These are phyloP conservation scores for Fomes fomentarius DNA, from an alignment of 1,284 basidiomycete genomes.

Conservation along the genomic window DNA sequence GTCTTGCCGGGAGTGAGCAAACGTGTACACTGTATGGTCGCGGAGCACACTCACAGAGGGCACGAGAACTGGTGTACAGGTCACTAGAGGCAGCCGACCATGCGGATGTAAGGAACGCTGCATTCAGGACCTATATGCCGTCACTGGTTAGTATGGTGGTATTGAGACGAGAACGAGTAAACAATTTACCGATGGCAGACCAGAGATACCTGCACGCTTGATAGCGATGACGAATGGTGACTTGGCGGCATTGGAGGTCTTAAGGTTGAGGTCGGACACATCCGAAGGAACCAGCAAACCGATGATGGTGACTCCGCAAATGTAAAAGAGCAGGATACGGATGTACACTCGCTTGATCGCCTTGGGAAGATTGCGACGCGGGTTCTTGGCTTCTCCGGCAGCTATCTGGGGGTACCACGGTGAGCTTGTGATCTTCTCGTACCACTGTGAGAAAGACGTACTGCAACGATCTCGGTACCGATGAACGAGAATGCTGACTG, in stretches of 20 bases:
- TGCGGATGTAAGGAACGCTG: conserved; percentile 82
- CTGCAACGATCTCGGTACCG: conserved; percentile 78
- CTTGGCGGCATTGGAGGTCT: conserved; percentile 62
- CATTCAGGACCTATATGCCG: conserved; percentile 59
- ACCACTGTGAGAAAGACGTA: conserved; percentile 41
- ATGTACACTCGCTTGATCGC: conserved; percentile 71
- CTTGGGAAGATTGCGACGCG: conserved; percentile 67
- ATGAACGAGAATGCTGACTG: conserved; percentile 78
- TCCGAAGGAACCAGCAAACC: conserved; percentile 80
- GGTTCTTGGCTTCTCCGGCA: conserved; percentile 78
- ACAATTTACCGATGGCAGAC: conserved; percentile 73
- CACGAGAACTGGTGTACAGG: conserved; percentile 79
- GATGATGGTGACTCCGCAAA: conserved; percentile 58
- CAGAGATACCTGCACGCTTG: conserved; percentile 72
- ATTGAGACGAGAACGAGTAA: background rate
- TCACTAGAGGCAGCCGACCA: conserved; percentile 89
- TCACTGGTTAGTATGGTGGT: background rate
- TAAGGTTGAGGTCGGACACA: conserved; percentile 57
- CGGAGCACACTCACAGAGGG: background rate
- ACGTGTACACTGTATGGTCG: no score
- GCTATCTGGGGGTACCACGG: conserved; percentile 51
- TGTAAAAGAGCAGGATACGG: conserved; percentile 79
- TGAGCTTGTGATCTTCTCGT: background rate
- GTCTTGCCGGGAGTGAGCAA: no score
- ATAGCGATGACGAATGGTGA: conserved; percentile 88